A percentile compares a stretch with the other conserved stretches of the same genome.
phyloP scores from a whole-genome alignment of 225 moss, liverwort and hornwort genomes.

The Sphagnum contortum region DNA sequence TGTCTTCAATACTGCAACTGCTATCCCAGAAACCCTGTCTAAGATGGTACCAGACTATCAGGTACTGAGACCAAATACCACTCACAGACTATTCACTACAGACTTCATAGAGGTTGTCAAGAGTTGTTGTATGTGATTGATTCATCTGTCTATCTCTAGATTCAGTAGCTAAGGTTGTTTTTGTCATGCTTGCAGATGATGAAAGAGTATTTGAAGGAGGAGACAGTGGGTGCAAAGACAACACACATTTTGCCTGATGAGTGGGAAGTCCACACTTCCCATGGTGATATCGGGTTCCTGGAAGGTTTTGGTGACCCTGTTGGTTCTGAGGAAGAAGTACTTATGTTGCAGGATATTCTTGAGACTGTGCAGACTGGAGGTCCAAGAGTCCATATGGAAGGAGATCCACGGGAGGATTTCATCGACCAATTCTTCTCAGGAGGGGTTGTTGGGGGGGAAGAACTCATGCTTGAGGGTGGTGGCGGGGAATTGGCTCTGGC shows the following conservation, averaged over 20 bases:
- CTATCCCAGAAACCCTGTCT: too few species aligned
- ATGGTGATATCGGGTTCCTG: not conserved
- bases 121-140: too few species aligned
- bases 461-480: too few species aligned
- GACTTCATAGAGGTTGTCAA: too few species aligned
- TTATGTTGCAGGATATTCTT: constrained; percentile 22
- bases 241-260: not conserved
- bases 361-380: constrained; percentile 12
- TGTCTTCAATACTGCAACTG: too few species aligned
- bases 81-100: too few species aligned
- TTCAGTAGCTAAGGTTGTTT: too few species aligned
- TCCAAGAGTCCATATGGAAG: constrained; percentile 4
- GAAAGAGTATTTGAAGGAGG: constrained; percentile 11
- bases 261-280: constrained; percentile 11
- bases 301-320: not conserved
- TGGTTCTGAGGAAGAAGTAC: constrained; percentile 5
- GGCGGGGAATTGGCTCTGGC: not conserved
- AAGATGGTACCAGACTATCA: too few species aligned
- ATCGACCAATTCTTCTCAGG: constrained; percentile 11
- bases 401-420: constrained; percentile 20
- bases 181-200: not conserved
- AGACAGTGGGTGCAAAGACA: not conserved
- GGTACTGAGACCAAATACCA: too few species aligned
- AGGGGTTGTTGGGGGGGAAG: not conserved
- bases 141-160: too few species aligned